phyloP scores from a whole-genome alignment of 306 rosid species.

The Ochetophila trinervis region DNA sequence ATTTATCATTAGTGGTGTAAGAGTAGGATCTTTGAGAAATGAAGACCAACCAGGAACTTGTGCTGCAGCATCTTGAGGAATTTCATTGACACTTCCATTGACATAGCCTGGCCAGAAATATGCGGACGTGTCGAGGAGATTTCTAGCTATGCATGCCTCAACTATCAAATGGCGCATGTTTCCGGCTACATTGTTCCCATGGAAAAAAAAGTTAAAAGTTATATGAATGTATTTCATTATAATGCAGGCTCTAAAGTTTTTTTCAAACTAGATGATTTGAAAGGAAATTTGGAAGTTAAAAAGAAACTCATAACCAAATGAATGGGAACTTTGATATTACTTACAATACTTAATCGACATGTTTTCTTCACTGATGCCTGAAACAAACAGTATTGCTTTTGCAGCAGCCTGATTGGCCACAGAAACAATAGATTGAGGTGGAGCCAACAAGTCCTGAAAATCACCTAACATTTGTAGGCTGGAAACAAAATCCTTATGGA shows the following conservation, averaged over 20 bases:
- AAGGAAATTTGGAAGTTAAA: background rate
- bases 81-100: slow-evolving; percentile 58
- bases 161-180: slow-evolving; percentile 91
- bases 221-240: too few relatives aligned
- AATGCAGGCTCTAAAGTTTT: too few relatives aligned
- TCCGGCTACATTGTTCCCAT: slow-evolving; percentile 59
- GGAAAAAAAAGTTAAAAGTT: too few relatives aligned
- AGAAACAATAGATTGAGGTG: slow-evolving; percentile 63
- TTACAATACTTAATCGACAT: slow-evolving; percentile 74
- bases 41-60: slow-evolving; percentile 90
- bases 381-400: slow-evolving; percentile 76
- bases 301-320: background rate
- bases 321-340: slow-evolving; percentile 34
- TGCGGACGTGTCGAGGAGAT: slow-evolving; percentile 77
- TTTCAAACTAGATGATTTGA: too few relatives aligned
- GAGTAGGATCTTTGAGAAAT: slow-evolving; percentile 71
- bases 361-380: slow-evolving; percentile 69
- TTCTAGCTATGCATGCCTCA: slow-evolving; percentile 92
- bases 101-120: slow-evolving; percentile 93
- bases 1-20: slow-evolving; percentile 58
- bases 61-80: slow-evolving; percentile 68
- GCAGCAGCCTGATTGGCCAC: slow-evolving; percentile 94
- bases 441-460: slow-evolving; percentile 72
- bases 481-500: slow-evolving; percentile 60
- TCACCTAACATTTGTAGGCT: slow-evolving; percentile 86